Evolutionary conservation across 1,284 basidiomycete species (phyloP), one percentile per base, ranked within the genome.

Genomic region (Trichosporon faecale): DNA sequence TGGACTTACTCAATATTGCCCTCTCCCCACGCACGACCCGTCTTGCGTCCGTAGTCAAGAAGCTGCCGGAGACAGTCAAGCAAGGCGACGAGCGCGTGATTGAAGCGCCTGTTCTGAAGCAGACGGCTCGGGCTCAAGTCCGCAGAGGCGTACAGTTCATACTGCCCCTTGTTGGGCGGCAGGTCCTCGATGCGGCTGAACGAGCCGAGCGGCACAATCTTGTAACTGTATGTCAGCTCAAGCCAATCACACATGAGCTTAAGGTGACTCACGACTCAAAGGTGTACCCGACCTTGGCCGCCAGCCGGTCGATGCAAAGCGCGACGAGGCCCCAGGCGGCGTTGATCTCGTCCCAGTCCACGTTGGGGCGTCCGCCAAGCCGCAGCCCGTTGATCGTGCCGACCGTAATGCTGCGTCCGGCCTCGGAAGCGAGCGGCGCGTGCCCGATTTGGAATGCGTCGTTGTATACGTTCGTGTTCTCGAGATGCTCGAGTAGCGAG

Each of bases 331-430:
- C 97, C 94, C 96, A 98, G 2, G 97, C 97, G 5, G 97, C 97
- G 79, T 99, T 99, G 82, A 99, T 95, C 84, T 99, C 97, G 5
- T 93, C 89, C 95, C 96, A 99, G 79, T 98, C 96, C 31, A 99
- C 94, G 88, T 92, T 76, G 0, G 78, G 90, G 11, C 95, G 88
- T 71, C 95, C 88, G 1, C 97, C 97, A 16, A 99, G 84, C 27
- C 97, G 88, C 16, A 99, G 86, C 0, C 95, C 95, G 79, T 99
- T 99, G 83, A 99, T 99, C 9, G 96, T 98, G 0, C 94, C 96
- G 77, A 98, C 80, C 8, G 76, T 91, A 18, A 92, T 90, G 74
- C 71, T 70, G 63, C 69, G 68, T 29, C 68, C 68, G 1, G 57
- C 63, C 25, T 72, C 69, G 0, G 74, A 35, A 0, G 71, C 68